A percentile compares a stretch with the other conserved stretches of the same genome.
phyloP scores from a whole-genome alignment of 345 rosid species.

The Psidium guajava region DNA sequence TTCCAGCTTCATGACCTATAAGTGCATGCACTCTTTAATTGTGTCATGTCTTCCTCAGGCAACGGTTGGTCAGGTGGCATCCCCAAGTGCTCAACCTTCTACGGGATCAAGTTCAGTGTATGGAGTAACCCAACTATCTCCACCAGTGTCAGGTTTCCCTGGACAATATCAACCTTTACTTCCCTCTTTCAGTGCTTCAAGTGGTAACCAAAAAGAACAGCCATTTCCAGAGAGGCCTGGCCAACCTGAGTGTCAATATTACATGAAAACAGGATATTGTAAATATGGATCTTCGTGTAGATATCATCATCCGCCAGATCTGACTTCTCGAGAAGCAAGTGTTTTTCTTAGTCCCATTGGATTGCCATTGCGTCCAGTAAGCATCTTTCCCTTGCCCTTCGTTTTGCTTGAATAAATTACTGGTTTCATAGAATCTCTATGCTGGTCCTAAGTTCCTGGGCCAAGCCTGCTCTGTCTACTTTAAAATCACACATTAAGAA shows the following conservation, averaged over 20 bases:
- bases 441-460: not conserved
- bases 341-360: constrained; percentile 57
- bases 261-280: constrained; percentile 81
- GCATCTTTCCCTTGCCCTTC: constrained; percentile 7
- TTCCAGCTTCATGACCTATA: not conserved
- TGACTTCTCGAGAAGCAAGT: constrained; percentile 28
- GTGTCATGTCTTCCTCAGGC: constrained; percentile 24
- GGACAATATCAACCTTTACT: constrained; percentile 45
- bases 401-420: not conserved
- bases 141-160: constrained; percentile 48
- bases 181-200: constrained; percentile 41
- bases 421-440: not conserved
- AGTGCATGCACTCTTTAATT: not conserved
- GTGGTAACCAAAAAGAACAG: constrained; percentile 46
- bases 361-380: constrained; percentile 85
- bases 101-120: constrained; percentile 50
- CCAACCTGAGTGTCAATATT: constrained; percentile 85
- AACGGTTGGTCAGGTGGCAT: constrained; percentile 38
- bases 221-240: constrained; percentile 84
- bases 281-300: constrained; percentile 81
- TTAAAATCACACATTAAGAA: not conserved
- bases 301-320: constrained; percentile 88
- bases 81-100: constrained; percentile 47
- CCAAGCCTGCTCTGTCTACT: not conserved
- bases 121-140: constrained; percentile 46